Base-by-base conservation (phyloP, 1,284 basidiomycete species). In the Puccinia horiana region DNA sequence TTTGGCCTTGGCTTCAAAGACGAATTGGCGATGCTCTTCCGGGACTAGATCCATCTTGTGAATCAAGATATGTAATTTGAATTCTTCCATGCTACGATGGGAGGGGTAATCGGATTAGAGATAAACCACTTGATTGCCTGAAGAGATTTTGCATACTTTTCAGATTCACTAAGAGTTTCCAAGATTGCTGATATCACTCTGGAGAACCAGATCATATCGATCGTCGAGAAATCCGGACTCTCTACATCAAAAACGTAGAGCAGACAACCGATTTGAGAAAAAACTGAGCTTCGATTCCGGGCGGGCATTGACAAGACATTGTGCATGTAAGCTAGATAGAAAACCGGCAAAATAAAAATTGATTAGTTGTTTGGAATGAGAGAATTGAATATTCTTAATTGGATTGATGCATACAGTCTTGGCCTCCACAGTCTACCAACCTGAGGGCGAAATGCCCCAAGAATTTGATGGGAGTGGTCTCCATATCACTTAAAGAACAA, bases 351-450 rank as follows among this genome's bases (percentile, higher is more conserved):
- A 26, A 49, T 35, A 56, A n/a, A 3, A 29, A 14, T 44, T 44
- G 29, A 47, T 77, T 16, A 63, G 32, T 58, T 49, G 5, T 14
- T 20, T 6, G 18, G 2, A 26, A 14, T 4, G 18, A 42, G 23
- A 20, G 54, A 61, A 20, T 12, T 56, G 29, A 16, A 65, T 29
- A 18, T 54, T 29, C 12, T 49, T 5, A 35, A n/a, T 52, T 26
- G 20, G 29, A 73, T 52, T 52, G n/a, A 49, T 49, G 35, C 63
- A 29, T 52, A 79, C 76, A 79, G 85, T 98, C 95, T 88, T 99
- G 97, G 4, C 96, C 96, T 70, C 96, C 96, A 85, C 96, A 98
- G 88, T 99, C 97, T 96, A 96, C 98, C 18, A 99, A 90, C 86
- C 97, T 84, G 88, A 96, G 90, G 85, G 94, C 91, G 85, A 97